Percentiles rank a stretch among this genome's conserved stretches.
phyloP scores from a whole-genome alignment of 2,329 filamentous ascomycete genomes.

The Trichoderma gracile region DNA sequence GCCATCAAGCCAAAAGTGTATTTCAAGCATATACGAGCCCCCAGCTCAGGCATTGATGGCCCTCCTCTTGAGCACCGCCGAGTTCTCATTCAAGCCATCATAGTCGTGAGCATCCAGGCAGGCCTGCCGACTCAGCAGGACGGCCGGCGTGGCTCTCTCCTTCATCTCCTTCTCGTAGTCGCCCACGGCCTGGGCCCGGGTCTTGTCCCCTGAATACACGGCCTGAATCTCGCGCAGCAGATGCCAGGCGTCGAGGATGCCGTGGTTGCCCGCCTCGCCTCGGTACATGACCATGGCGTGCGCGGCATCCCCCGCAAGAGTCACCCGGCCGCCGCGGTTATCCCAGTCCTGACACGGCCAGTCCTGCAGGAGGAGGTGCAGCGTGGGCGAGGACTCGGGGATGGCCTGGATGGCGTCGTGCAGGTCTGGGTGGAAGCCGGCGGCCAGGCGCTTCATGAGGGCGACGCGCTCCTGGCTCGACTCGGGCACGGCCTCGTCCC shows the following conservation, averaged over 20 bases:
- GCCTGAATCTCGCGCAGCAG: slow-evolving; percentile 33
- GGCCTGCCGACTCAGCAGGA: slow-evolving; percentile 37
- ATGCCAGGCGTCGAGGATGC: slow-evolving; percentile 42
- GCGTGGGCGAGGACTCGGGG: slow-evolving; percentile 42
- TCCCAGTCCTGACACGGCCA: slow-evolving; percentile 45
- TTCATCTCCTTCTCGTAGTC: slow-evolving; percentile 38
- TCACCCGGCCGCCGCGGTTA: slow-evolving; percentile 46
- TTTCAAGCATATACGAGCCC: too few relatives aligned
- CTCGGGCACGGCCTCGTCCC: slow-evolving; percentile 38
- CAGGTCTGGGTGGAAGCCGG: slow-evolving; percentile 42
- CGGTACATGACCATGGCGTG: slow-evolving; percentile 61
- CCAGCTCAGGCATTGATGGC: slow-evolving; percentile 24
- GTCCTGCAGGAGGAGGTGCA: slow-evolving; percentile 42
- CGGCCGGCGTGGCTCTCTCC: slow-evolving; percentile 34
- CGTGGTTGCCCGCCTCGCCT: slow-evolving; percentile 45
- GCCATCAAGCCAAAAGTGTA: too few relatives aligned
- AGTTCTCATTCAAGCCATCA: slow-evolving; percentile 37
- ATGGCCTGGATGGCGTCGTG: slow-evolving; percentile 46
- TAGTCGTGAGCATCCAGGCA: slow-evolving; percentile 39
- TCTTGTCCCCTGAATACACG: slow-evolving; percentile 26
- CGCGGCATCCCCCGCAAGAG: slow-evolving; percentile 55
- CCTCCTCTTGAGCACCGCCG: slow-evolving; percentile 35
- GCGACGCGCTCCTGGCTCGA: slow-evolving; percentile 38
- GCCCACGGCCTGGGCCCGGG: slow-evolving; percentile 29
- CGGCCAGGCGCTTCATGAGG: slow-evolving; percentile 44